Evolutionary conservation across 108 stramenopile genomes (phyloP), one percentile per base, ranked within the genome.

Genomic region (Aurantiochytrium sp.): DNA sequence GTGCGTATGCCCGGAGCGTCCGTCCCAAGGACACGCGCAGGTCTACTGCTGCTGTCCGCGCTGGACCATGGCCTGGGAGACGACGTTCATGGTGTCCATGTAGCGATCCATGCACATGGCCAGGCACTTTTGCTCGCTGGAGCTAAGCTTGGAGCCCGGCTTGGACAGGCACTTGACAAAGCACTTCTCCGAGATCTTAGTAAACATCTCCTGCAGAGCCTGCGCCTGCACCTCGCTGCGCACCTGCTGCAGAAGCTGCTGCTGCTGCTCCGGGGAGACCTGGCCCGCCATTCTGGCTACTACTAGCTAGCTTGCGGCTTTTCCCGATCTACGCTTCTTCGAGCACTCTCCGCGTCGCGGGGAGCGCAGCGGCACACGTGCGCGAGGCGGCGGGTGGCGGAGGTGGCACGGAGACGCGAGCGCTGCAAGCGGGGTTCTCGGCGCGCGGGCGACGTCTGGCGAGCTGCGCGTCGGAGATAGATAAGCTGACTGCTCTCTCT

Each of bases 31-130:
- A 69, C 64, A 18, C 64, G 42, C 42, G 25, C 25, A 23, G 64
- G 25, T 83, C 51, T 83, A 83, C 76, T 83, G 49, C 76, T 83
- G 76, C 76, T 83, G 76, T 47, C 76, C 76, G 51, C 76, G 76
- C 76, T 83, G 12, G 76, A 72, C 47, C 44, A 89, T 44, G 21
- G 89, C 72, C 72, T 89, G 59, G n/a, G 59, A 49, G 72, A 89
- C 89, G 14, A 60, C 89, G 49, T 35, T 72, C 69, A 89, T 72
- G 72, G 89, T 89, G 89, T 89, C 89, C 71, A 58, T 72, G 89
- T 89, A 89, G 72, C 89, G 69, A 72, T 89, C 89, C 89, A 89
- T 89, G 72, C 89, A 89, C 59, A 89, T 60, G 89, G 72, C 45
- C 23, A 72, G 45, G 89, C 89, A 89, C 45, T 72, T 55, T 44